phyloP scores from a whole-genome alignment of 441 rosid genomes.

The Bocquillonia castaneifolia region DNA sequence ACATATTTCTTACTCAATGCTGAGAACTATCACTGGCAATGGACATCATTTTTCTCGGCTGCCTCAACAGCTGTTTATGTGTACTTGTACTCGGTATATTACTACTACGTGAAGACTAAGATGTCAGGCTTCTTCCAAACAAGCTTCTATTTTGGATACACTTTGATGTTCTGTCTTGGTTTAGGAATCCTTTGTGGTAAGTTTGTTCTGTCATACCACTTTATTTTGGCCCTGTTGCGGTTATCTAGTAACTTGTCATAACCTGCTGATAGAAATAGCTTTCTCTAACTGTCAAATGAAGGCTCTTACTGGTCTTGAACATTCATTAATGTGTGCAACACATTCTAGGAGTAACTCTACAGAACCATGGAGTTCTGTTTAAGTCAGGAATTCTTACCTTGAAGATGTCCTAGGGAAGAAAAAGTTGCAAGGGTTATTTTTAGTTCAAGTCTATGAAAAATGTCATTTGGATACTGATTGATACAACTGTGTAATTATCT shows the following conservation, averaged over 20 bases:
- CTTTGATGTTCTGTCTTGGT: constrained; percentile 95
- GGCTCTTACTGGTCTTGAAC: too few relatives aligned
- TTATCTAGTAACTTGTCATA: not conserved
- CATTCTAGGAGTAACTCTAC: not conserved
- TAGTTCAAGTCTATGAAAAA: not conserved
- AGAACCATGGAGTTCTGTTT: not conserved
- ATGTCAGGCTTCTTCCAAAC: constrained; percentile 98
- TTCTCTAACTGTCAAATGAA: not conserved
- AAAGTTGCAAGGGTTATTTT: too few relatives aligned
- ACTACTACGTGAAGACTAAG: constrained; percentile 89
- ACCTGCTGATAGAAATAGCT: not conserved
- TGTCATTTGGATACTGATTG: not conserved
- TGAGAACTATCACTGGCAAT: constrained; percentile 96
- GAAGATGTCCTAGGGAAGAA: too few relatives aligned
- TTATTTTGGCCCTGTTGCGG: not conserved
- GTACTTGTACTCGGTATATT: constrained; percentile 80
- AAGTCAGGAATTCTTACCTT: not conserved
- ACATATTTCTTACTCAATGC: constrained; percentile 91
- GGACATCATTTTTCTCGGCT: constrained; percentile 95
- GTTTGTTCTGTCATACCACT: constrained; percentile 19
- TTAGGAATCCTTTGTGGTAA: constrained; percentile 92
- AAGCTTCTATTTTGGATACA: constrained; percentile 96
- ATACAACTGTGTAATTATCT: not conserved
- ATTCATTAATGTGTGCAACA: not conserved
- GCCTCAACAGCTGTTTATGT: constrained; percentile 95